Percentiles rank a stretch among this genome's conserved stretches.
These are phyloP conservation scores for Nemania abortiva DNA, from an alignment of 2,329 filamentous ascomycete species.

Conservation along the genomic window DNA sequence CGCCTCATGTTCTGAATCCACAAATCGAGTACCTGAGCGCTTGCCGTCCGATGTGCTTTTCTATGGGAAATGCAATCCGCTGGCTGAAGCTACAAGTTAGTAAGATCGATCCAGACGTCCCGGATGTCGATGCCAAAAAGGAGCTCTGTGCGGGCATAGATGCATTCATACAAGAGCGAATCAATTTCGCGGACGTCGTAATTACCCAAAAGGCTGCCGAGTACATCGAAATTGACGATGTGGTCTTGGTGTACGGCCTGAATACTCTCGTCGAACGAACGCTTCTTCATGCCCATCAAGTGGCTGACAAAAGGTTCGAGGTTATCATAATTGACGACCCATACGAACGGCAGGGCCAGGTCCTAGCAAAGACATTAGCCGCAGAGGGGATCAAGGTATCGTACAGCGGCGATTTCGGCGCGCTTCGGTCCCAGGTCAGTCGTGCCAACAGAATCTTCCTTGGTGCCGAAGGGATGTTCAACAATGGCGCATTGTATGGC, in stretches of 20 bases:
- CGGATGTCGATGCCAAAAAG: conserved; percentile 85
- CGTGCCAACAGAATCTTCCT: conserved; percentile 78
- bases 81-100: conserved; percentile 94
- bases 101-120: conserved; percentile 86
- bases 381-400: conserved; percentile 79
- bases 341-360: conserved; percentile 64
- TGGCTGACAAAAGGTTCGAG: conserved; percentile 78
- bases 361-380: conserved; percentile 75
- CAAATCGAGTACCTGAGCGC: conserved; percentile 96
- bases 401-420: conserved; percentile 83
- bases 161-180: conserved; percentile 88
- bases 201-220: conserved; percentile 82
- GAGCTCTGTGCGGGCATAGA: conserved; percentile 85
- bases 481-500: conserved; percentile 91
- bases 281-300: conserved; percentile 76
- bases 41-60: conserved; percentile 94
- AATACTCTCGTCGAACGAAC: conserved; percentile 88
- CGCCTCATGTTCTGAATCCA: conserved; percentile 88
- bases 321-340: conserved; percentile 86
- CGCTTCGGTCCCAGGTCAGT: conserved; percentile 78
- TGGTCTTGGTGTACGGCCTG: conserved; percentile 87
- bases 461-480: conserved; percentile 94
- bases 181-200: conserved; percentile 86
- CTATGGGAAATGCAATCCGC: conserved; percentile 96
- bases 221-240: conserved; percentile 82